A percentile compares a stretch with the other conserved stretches of the same genome.
These are phyloP conservation scores for Candida suzukii DNA, from an alignment of 805 yeast genomes.

Conservation along the genomic window DNA sequence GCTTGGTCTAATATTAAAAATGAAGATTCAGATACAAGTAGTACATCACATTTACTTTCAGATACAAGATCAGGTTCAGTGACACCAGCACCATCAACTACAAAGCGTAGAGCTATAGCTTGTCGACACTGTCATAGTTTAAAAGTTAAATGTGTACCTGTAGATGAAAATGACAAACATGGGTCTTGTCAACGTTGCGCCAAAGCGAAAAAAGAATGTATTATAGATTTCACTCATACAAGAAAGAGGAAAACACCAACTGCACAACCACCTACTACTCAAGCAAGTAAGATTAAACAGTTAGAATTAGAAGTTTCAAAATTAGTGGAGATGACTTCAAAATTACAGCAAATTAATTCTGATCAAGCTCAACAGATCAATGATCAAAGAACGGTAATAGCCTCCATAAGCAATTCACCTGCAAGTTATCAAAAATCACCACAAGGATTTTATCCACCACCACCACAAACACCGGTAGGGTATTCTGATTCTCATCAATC, in stretches of 20 bases:
- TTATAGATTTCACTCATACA: slow-evolving; percentile 55
- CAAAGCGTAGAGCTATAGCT: slow-evolving; percentile 43
- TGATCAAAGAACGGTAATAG: neutral
- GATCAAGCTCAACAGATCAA: neutral
- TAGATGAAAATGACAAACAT: slow-evolving; percentile 46
- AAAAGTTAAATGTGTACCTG: slow-evolving; percentile 80
- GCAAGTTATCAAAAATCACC: neutral
- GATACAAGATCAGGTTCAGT: neutral
- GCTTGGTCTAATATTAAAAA: neutral
- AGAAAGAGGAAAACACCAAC: slow-evolving; percentile 33
- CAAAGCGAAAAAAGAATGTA: slow-evolving; percentile 57
- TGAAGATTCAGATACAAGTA: no score
- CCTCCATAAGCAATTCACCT: neutral
- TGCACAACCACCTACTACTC: slow-evolving; percentile 11
- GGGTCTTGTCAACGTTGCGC: slow-evolving; percentile 72
- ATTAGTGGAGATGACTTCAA: slow-evolving; percentile 7
- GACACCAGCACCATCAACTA: neutral
- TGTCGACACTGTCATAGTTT: slow-evolving; percentile 74
- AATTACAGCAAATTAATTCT: slow-evolving; percentile 6
- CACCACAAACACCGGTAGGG: neutral
- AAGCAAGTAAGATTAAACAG: slow-evolving; percentile 13
- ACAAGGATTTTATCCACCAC: neutral
- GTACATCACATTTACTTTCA: no score
- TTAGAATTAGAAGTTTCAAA: slow-evolving; percentile 19
- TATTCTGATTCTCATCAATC: neutral